These are phyloP conservation scores for Chaetoscypha palmicola DNA, from an alignment of 2,329 filamentous ascomycete species.

Conservation along the genomic window DNA sequence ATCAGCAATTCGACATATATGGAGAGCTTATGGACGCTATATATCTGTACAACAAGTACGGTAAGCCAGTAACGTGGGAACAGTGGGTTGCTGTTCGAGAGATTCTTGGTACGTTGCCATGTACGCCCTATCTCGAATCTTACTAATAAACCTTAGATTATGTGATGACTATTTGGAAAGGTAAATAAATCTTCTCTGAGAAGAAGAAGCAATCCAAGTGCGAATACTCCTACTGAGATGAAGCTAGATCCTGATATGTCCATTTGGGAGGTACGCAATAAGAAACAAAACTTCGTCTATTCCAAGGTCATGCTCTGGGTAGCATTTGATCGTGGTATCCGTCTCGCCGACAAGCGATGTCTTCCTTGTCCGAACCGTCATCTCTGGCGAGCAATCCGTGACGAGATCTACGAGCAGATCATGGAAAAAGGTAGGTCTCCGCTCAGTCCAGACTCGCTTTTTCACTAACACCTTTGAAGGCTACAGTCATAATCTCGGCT, in stretches of 20 bases:
- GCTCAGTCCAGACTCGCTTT: background rate
- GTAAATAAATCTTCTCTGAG: constrained; percentile 32
- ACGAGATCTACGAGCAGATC: constrained; percentile 65
- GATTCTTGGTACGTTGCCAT: constrained; percentile 43
- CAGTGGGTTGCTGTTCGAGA: constrained; percentile 66
- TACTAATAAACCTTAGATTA: constrained; percentile 44
- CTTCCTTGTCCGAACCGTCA: constrained; percentile 65
- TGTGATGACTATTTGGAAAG: constrained; percentile 58
- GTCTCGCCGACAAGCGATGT: constrained; percentile 67
- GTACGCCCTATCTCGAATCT: background rate
- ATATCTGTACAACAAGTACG: constrained; percentile 74
- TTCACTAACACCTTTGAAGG: constrained; percentile 36
- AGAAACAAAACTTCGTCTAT: constrained; percentile 72
- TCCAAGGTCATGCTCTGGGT: constrained; percentile 84
- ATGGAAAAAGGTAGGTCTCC: constrained; percentile 56
- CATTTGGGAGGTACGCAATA: constrained; percentile 73
- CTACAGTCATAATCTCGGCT: constrained; percentile 62
- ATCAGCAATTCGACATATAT: constrained; percentile 74
- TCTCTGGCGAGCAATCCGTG: constrained; percentile 60
- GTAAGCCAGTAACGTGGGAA: constrained; percentile 70
- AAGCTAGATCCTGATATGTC: constrained; percentile 64
- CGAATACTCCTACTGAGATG: background rate
- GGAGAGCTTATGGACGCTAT: constrained; percentile 72
- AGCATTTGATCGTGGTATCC: constrained; percentile 67
- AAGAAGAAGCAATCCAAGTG: background rate